phyloP scores from a whole-genome alignment of 345 rosid genomes.

The Draba incana region DNA sequence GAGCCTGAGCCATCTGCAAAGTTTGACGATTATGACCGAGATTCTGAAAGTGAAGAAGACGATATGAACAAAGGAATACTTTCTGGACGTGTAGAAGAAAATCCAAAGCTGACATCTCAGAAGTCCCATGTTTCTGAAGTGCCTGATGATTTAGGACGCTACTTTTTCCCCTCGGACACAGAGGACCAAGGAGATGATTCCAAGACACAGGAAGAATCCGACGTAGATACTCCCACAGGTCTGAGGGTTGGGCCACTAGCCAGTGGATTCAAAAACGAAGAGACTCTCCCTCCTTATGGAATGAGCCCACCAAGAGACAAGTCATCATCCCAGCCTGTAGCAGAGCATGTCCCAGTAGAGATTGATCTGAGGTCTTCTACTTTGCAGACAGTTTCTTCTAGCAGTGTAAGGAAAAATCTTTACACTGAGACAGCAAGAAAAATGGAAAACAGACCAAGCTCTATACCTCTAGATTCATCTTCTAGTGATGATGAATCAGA shows the following conservation, averaged over 20 bases:
- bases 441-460: constrained; percentile 40
- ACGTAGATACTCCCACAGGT: constrained; percentile 48
- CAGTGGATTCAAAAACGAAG: constrained; percentile 59
- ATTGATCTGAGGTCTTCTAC: constrained; percentile 43
- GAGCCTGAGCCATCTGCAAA: constrained; percentile 48
- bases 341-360: constrained; percentile 40
- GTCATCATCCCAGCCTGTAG: constrained; percentile 41
- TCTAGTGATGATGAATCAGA: constrained; percentile 48
- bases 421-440: constrained; percentile 38
- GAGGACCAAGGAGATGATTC: constrained; percentile 45
- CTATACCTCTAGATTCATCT: constrained; percentile 34
- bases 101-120: constrained; percentile 30
- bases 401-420: constrained; percentile 41
- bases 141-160: constrained; percentile 44
- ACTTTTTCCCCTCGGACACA: constrained; percentile 35
- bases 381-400: constrained; percentile 37
- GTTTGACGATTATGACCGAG: constrained; percentile 60
- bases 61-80: background rate
- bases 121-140: constrained; percentile 31
- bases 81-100: constrained; percentile 32
- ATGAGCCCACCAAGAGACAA: constrained; percentile 41
- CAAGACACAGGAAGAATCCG: constrained; percentile 40
- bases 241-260: constrained; percentile 52
- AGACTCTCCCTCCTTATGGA: constrained; percentile 51
- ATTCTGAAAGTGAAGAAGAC: constrained; percentile 63